Base-by-base conservation (phyloP, 176 grass and related monocot species). In the Coix lacrymajobi region DNA sequence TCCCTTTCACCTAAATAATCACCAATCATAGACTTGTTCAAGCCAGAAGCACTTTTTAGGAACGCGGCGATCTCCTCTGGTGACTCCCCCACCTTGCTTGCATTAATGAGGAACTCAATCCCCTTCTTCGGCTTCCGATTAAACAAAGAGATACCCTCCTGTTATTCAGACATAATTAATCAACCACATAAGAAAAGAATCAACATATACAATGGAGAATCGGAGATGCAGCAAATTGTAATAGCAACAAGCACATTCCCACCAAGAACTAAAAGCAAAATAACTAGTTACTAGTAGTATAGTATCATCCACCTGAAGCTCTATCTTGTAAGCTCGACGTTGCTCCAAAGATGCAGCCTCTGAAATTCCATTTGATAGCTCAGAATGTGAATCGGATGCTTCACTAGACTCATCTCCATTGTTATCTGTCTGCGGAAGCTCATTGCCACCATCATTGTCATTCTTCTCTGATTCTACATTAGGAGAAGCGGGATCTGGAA, bases 1-100 rank as follows among this genome's bases (percentile, higher is more conserved):
- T 99, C 97, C 81, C 97, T 96, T 87, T 96, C 93, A 70, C 97
- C 97, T 71, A 99, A 89, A 93, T 99, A 99, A 85, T 99, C 93
- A 65, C 97, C 97, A 63, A 94, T 85, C 87, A 99, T 86, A 75
- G 93, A 96, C 91, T 99, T 99, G 80, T 99, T 90, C 89, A 99
- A 90, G 73, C 89, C 96, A 69, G 96, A 88, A 75, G 87, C 85
- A 83, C 85, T 96, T 91, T 92, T 99, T 65, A 96, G 83, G 76
- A 99, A 99, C 62, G 80, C 69, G 81, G 89, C 91, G 85, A 99
- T 99, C 73, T 99, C 96, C 85, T 96, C 93, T 43, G 91, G 87
- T 43, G 89, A 85, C 16, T 94, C 87, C 36, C 96, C 96, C 54
- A 96, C 91, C 85, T 96, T 99, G 73, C 93, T 90, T 30, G 85